Evolutionary conservation across 176 grass and related monocot species (phyloP).

Genomic region (Avena eriantha): DNA sequence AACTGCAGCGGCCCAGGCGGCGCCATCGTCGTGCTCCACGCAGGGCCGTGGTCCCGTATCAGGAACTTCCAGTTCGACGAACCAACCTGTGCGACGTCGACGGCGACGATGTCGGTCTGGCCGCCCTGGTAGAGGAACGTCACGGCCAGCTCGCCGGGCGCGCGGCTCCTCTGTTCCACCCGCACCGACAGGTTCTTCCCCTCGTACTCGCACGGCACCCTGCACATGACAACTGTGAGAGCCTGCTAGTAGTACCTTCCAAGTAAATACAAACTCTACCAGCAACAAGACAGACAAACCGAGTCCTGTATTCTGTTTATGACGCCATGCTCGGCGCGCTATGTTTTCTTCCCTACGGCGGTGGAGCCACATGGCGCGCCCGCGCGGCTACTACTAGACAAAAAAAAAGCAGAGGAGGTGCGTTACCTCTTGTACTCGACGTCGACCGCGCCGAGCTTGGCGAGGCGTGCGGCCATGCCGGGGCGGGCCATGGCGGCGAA

Average conservation of each 20-base stretch:
- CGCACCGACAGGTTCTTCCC: no score
- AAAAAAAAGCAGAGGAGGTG: neutral
- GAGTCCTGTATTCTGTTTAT: neutral
- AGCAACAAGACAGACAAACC: neutral
- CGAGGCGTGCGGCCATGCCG: slow-evolving; percentile 56
- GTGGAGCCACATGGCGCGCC: neutral
- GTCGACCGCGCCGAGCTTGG: slow-evolving; percentile 47
- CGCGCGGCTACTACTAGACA: slow-evolving; percentile 33
- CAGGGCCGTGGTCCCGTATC: slow-evolving; percentile 76
- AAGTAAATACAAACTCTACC: neutral
- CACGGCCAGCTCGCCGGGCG: no score
- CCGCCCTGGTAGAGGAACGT: no score
- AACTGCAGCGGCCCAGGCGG: slow-evolving; percentile 83
- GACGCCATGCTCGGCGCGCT: neutral
- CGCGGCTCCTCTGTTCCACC: no score
- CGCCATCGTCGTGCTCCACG: slow-evolving; percentile 77
- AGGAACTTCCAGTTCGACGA: slow-evolving; percentile 78
- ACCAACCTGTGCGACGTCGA: slow-evolving; percentile 56
- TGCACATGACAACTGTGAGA: slow-evolving; percentile 42
- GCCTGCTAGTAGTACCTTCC: neutral
- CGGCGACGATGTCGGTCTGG: no score
- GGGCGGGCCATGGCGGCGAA: slow-evolving; percentile 75
- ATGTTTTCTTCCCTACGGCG: neutral
- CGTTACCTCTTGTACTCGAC: slow-evolving; percentile 86
- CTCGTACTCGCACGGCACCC: neutral